Percentiles rank a stretch among this genome's conserved stretches.
Conservation (phyloP, 495 filamentous ascomycete genomes). For the Neurospora tetraspora region DNA sequence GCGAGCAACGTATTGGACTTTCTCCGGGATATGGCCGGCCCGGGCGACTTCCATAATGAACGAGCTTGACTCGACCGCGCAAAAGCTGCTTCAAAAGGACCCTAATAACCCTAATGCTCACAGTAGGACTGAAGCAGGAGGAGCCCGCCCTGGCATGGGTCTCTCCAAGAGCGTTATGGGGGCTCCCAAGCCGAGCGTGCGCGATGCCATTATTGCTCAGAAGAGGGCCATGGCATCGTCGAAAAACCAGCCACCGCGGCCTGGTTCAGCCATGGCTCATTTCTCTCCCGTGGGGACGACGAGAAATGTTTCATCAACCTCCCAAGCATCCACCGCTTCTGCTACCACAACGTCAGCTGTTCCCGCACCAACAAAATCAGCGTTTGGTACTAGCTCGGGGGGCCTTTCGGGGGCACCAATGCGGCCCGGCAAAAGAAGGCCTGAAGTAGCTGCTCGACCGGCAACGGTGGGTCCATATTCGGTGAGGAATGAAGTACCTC, state of each 20-base stretch:
- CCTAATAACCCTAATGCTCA: conserved; percentile 65
- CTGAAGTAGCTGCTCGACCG: conserved; percentile 40
- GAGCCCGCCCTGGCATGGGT: conserved; percentile 39
- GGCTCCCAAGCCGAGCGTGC: conserved; percentile 49
- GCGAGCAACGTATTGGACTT: conserved; percentile 78
- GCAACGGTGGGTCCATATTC: conserved; percentile 50
- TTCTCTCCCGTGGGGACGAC: conserved; percentile 48
- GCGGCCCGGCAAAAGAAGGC: conserved; percentile 39
- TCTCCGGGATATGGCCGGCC: conserved; percentile 64
- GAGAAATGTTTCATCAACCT: conserved; percentile 30
- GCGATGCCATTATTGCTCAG: conserved; percentile 73
- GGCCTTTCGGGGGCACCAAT: conserved; percentile 47
- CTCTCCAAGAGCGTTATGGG: conserved; percentile 47
- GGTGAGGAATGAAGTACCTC: conserved; percentile 36
- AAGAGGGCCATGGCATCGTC: conserved; percentile 52
- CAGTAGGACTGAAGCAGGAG: conserved; percentile 39
- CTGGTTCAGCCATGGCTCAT: conserved; percentile 63
- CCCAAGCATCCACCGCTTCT: conserved; percentile 29
- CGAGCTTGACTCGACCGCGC: conserved; percentile 61
- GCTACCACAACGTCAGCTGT: conserved; percentile 21
- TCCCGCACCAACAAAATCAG: conserved; percentile 31
- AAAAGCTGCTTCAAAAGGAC: conserved; percentile 66
- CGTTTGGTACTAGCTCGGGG: conserved; percentile 28
- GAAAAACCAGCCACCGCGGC: conserved; percentile 54
- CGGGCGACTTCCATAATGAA: conserved; percentile 67